phyloP scores from a whole-genome alignment of 2,329 filamentous ascomycete genomes.

The Venturiaceae sp. region DNA sequence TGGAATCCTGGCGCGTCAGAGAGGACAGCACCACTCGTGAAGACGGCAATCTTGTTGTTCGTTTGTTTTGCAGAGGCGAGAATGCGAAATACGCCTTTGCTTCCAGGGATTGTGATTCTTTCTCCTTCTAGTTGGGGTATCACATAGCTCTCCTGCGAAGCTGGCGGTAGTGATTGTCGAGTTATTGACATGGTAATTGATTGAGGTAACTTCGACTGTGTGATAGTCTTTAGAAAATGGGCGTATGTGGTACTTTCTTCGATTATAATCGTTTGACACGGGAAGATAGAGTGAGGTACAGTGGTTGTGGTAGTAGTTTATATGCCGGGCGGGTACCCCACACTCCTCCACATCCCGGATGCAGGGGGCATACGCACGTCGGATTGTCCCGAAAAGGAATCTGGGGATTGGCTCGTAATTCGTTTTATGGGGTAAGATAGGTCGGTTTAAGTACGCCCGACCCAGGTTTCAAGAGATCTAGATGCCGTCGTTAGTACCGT shows the following conservation, averaged over 20 bases:
- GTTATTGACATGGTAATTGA: background rate
- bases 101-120: slow-evolving; percentile 38
- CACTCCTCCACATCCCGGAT: background rate
- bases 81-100: slow-evolving; percentile 41
- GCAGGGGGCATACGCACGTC: background rate
- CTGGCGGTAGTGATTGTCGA: slow-evolving; percentile 21
- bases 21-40: slow-evolving; percentile 34
- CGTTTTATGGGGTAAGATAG: background rate
- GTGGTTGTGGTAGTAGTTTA: background rate
- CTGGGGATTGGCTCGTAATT: background rate
- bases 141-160: slow-evolving; percentile 31
- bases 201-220: too few relatives aligned
- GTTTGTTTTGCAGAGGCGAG: slow-evolving; percentile 40
- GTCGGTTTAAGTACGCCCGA: too few relatives aligned
- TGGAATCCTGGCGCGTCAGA: slow-evolving; percentile 40
- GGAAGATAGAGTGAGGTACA: background rate
- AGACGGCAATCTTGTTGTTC: slow-evolving; percentile 38
- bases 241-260: background rate
- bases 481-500: background rate
- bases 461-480: background rate
- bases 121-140: slow-evolving; percentile 40
- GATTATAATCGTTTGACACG: background rate
- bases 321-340: background rate
- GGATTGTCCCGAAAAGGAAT: background rate
- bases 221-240: too few relatives aligned